Base-by-base conservation (phyloP, 441 rosid genomes). In the Breynia disticha region DNA sequence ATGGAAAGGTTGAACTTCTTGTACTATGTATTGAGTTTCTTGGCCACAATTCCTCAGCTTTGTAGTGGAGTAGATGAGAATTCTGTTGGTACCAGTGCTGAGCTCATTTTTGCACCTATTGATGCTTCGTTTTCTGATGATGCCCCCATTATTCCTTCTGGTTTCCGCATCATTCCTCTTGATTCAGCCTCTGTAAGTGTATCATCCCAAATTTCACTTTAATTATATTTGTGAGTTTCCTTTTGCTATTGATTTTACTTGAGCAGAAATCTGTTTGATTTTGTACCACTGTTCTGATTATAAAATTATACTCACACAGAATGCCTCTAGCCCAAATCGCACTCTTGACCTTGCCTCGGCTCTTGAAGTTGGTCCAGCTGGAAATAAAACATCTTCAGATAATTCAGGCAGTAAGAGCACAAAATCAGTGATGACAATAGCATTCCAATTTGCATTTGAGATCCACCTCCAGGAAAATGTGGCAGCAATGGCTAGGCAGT, bases 291-390 rank as follows among this genome's bases (percentile, higher is more conserved):
- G 50, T 48, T n/a, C 53, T 56, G 50, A 60, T 56, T 19, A 54
- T 60, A 32, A 15, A 0, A 46, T 63, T 3, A 37, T 11, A 46
- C 7, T 61, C 35, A 53, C 69, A 63, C 74, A 91, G 98, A 97
- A 81, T 72, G 65, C 80, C 46, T 75, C 87, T 19, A 86, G 94
- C 60, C 94, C 95, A 59, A 91, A 84, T 71, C 95, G 98, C 46
- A 91, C 98, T n/a, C 75, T 91, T 64, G 98, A 91, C 67, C 97
- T 91, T 42, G 95, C 98, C 18, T 91, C 98, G 28, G 81, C 98
- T 20, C 90, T 91, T 41, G 98, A 91, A 54, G 77, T 91, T 56
- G 97, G 95, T 16, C 72, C 87, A 0, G 75, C 89, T 19, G 98
- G 90, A 69, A 84, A 81, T 61, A 86, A 76, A 79, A 60, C 79